A percentile compares a stretch with the other conserved stretches of the same genome.
phyloP scores from a whole-genome alignment of 2,329 filamentous ascomycete species.

The Byssochlamys sp. region DNA sequence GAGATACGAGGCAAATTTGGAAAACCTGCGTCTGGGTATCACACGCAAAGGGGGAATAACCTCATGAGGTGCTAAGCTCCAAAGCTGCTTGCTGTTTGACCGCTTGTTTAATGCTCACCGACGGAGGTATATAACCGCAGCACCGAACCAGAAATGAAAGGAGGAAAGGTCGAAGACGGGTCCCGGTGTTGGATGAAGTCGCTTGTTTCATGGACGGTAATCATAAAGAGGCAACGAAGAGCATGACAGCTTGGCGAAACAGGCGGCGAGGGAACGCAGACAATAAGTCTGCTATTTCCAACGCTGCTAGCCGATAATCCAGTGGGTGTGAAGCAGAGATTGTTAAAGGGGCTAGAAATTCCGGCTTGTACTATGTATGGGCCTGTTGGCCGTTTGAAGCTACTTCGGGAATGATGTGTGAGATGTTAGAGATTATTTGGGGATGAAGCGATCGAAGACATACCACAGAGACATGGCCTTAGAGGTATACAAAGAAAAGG shows the following conservation, averaged over 20 bases:
- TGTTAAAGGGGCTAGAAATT: neutral
- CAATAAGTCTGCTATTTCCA: neutral
- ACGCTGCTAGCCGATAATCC: neutral
- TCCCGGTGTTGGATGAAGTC: neutral
- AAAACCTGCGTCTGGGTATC: neutral
- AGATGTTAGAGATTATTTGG: neutral
- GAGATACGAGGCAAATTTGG: neutral
- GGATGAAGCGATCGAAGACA: neutral
- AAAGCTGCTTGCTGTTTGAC: neutral
- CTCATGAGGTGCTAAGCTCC: neutral
- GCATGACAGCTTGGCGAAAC: neutral
- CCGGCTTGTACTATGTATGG: neutral
- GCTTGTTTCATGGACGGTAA: slow-evolving; percentile 7
- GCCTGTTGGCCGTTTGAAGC: neutral
- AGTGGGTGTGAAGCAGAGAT: neutral
- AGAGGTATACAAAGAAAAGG: neutral
- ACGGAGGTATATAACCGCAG: neutral
- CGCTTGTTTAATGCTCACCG: neutral
- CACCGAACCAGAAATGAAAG: neutral
- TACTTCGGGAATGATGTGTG: neutral
- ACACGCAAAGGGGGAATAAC: neutral
- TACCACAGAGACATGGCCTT: neutral
- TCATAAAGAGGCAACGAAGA: slow-evolving; percentile 9
- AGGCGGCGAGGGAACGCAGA: neutral
- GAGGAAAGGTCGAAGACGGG: neutral